phyloP scores from a whole-genome alignment of 2,329 filamentous ascomycete species.

The Allantophomopsis cytisporea region DNA sequence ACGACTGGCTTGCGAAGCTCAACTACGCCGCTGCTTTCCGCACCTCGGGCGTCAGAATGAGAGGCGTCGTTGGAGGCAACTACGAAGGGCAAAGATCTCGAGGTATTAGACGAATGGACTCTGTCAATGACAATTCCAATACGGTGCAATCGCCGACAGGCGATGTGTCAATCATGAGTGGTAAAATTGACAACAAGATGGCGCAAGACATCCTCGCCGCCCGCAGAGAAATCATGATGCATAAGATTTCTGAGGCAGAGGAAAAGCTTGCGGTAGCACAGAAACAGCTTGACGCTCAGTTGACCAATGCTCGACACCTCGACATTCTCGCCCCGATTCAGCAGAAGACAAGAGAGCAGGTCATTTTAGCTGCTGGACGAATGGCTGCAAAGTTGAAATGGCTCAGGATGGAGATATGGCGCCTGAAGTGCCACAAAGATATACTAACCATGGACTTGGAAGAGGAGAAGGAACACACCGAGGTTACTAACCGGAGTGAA shows the following conservation, averaged over 20 bases:
- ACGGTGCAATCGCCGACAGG: constrained; percentile 58
- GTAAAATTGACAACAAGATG: constrained; percentile 68
- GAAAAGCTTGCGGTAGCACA: constrained; percentile 61
- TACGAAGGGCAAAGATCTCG: constrained; percentile 72
- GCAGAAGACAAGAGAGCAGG: constrained; percentile 73
- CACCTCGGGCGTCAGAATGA: constrained; percentile 80
- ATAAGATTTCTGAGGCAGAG: constrained; percentile 73
- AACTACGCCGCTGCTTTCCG: constrained; percentile 95
- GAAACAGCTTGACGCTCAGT: constrained; percentile 67
- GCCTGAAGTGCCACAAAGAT: constrained; percentile 78
- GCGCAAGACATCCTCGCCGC: constrained; percentile 76
- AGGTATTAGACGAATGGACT: constrained; percentile 56
- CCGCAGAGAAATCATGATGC: constrained; percentile 66
- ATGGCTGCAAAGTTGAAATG: constrained; percentile 85
- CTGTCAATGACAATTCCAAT: constrained; percentile 31
- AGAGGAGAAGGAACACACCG: constrained; percentile 40
- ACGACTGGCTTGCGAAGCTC: constrained; percentile 91
- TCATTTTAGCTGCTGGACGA: constrained; percentile 72
- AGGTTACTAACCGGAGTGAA: constrained; percentile 6
- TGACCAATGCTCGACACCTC: constrained; percentile 83
- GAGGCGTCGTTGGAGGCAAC: constrained; percentile 70
- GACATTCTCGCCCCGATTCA: constrained; percentile 83
- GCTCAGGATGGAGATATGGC: constrained; percentile 91
- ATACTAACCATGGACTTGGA: constrained; percentile 77
- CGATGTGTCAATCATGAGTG: constrained; percentile 59